Evolutionary conservation across 805 yeast genomes (phyloP).

Genomic region (Helenozyma rhizophorensis): DNA sequence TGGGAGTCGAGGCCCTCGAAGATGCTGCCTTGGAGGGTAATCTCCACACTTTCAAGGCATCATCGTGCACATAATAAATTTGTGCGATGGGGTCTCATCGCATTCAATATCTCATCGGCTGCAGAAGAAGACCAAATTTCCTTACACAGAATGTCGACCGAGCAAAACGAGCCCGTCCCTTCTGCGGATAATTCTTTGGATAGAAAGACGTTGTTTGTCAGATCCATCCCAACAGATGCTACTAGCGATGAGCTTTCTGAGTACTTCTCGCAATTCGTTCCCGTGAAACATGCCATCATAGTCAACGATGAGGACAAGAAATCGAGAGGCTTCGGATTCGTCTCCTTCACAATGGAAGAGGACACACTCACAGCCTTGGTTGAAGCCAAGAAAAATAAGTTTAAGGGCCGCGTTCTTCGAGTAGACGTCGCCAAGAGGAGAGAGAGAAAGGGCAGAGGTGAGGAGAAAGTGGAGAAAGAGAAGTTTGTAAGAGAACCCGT

Average conservation of each 20-base stretch:
- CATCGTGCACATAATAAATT: too few relatives aligned
- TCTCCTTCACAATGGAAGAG: conserved; percentile 78
- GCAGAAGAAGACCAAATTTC: conserved; percentile 1
- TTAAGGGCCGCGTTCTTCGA: conserved; percentile 62
- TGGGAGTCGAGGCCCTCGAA: too few relatives aligned
- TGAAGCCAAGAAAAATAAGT: conserved; percentile 59
- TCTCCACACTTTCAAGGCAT: too few relatives aligned
- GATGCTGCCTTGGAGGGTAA: too few relatives aligned
- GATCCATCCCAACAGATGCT: conserved; percentile 77
- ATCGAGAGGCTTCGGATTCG: conserved; percentile 95
- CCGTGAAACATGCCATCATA: conserved; percentile 91
- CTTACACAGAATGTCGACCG: not conserved
- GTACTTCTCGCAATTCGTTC: conserved; percentile 87
- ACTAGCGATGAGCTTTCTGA: conserved; percentile 78
- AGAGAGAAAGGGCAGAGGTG: conserved; percentile 52
- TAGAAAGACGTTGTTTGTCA: conserved; percentile 72
- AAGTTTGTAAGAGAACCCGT: conserved; percentile 27
- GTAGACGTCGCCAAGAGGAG: conserved; percentile 91
- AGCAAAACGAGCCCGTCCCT: conserved; percentile 8
- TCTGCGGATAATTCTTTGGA: conserved; percentile 39
- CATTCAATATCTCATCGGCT: conserved; percentile 1
- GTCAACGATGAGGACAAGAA: conserved; percentile 73
- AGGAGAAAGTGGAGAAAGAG: conserved; percentile 14
- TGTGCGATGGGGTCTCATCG: not conserved
- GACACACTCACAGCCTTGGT: conserved; percentile 76